Evolutionary conservation across 768 basidiomycete species (phyloP), one percentile per base, ranked within the genome.

Genomic region (Pisolithus tinctorius): DNA sequence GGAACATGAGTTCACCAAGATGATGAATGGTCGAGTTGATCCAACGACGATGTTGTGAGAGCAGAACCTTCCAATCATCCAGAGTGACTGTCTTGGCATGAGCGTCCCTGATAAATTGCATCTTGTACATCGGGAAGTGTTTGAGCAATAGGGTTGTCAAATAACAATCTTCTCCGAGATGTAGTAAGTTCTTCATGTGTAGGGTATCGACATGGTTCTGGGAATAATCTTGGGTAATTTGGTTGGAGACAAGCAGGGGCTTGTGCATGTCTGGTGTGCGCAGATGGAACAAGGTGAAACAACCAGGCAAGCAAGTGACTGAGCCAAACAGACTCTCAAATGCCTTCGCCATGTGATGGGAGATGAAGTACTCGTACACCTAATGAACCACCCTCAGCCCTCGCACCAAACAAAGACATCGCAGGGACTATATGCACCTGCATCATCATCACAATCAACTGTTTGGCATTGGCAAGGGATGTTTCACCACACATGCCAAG

Each of bases 1-100:
- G 70, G 74, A 93, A 93, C 50, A 97, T 74, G 40, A 99, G 75
- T 63, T 98, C 95, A 47, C 86, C 90, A 50, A 99, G 72, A 69
- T 99, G 98, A 73, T 99, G 95, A 11, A 99, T 83, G 0, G 95
- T 99, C 16, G 95, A 98, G 74, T 99, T 99, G 71, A 99, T 99
- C 95, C 96, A 99, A 60, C 95, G 89, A 71, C 94, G 88, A 74
- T 95, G 85, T 65, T 99, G 96, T 7, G 93, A 96, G 20, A 99
- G 72, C 48, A 99, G 69, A 25, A 97, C 85, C 65, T 84, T 85
- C 92, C 93, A 96, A 59, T 93, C 89, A 59, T 95, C 93, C 0
- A 95, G 95, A 3, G 95, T 94, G 14, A 97, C 88, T 0, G 95
- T 98, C 65, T 79, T 88, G 0, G 94, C 96, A 64, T 91, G 86